Base-by-base conservation (phyloP, 768 basidiomycete genomes). In the Mycena olivaceomarginata region DNA sequence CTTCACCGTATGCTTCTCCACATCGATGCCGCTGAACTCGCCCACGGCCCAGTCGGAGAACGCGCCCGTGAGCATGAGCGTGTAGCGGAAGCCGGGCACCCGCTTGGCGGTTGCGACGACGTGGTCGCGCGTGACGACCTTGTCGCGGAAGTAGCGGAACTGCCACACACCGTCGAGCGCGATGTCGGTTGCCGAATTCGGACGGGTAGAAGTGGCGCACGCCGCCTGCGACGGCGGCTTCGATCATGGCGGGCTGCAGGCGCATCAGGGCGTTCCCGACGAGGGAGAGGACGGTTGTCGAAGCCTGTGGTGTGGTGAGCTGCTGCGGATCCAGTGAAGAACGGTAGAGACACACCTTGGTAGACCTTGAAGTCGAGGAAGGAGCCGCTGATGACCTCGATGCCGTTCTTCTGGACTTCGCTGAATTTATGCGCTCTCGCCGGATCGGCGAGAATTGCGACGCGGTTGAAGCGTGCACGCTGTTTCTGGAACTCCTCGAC, bases 161-260 rank as follows among this genome's bases (percentile, higher is more conserved):
- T 67, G 22, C 65, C 57, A 60, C 20, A 67, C 51, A n/a, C 43
- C 57, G 31, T 31, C 43, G 20, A 11, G 66, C 4, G 40, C 12
- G 20, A 67, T 25, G 31, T 74, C 65, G 2, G 57, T 74, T 74
- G n/a, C 72, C 72, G 18, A 67, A 74, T 31, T 74, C 72, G 41
- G 72, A 74, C 4, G 72, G 72, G 57, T 74, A 74, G 72, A 74
- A 74, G 43, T 74, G 65, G 31, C 65, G 57, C 12, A 62, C 72
- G 13, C 72, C 72, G 66, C 65, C 72, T 16, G 65, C 72, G 53
- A 74, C 4, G 45, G 72, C 72, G 18, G 72, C 72, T 8, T 74
- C 72, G 45, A 74, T 74, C 43, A 74, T 74, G 4, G 43, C 72
- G 43, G 72, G 66, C 56, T 74, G 72, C 5, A 74, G 65, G 45